Percentiles rank a stretch among this genome's conserved stretches.
phyloP scores from a whole-genome alignment of 148 eudicot species.

The Amaranthus hypochondriacus region DNA sequence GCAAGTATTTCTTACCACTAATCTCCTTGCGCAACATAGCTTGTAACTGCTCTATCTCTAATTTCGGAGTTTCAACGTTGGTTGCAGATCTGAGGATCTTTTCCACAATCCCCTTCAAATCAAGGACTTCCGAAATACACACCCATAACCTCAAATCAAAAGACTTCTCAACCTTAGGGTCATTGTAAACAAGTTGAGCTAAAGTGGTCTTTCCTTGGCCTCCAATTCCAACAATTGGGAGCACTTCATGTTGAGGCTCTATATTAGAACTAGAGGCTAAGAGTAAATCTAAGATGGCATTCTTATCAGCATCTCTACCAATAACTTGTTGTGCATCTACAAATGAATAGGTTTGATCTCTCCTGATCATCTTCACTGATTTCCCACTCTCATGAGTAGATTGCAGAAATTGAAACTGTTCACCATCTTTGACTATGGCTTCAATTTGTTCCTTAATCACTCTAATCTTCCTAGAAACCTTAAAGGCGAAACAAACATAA shows the following conservation, averaged over 20 bases:
- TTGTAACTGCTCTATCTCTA: slow-evolving; percentile 15
- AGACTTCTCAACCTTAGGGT: too few species aligned
- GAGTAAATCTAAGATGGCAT: slow-evolving; percentile 9
- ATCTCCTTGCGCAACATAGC: background rate
- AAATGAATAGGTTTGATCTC: slow-evolving; percentile 18
- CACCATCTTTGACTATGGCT: slow-evolving; percentile 1
- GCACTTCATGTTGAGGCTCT: too few species aligned
- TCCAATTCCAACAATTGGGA: too few species aligned
- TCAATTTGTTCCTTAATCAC: slow-evolving; percentile 16
- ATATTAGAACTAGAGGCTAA: background rate
- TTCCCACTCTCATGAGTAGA: slow-evolving; percentile 1
- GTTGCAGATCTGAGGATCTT: slow-evolving; percentile 11
- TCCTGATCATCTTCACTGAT: background rate
- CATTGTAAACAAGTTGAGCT: too few species aligned
- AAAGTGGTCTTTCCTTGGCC: too few species aligned
- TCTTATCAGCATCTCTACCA: slow-evolving; percentile 26
- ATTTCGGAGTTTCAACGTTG: background rate
- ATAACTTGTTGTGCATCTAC: slow-evolving; percentile 10
- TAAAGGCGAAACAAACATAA: background rate
- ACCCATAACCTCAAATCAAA: too few species aligned
- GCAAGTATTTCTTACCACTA: slow-evolving; percentile 11
- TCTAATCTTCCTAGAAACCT: slow-evolving; percentile 7
- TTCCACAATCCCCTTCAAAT: background rate
- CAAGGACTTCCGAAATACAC: too few species aligned
- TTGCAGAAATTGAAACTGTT: slow-evolving; percentile 7